These are phyloP conservation scores for Debaryomyces hansenii DNA, from an alignment of 805 yeast genomes.

Conservation along the genomic window DNA sequence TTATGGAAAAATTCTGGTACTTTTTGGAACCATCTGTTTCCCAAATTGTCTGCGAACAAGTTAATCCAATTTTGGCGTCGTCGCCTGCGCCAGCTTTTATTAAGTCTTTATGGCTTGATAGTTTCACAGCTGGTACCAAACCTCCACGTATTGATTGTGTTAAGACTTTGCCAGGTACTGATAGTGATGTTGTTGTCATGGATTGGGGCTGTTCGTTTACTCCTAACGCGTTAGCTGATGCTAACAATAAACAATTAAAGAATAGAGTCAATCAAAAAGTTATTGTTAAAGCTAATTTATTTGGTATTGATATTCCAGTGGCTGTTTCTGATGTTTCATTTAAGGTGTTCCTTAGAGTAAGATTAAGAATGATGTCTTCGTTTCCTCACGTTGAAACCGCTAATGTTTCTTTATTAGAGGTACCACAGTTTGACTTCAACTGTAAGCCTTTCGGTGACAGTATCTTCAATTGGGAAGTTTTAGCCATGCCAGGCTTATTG, in stretches of 20 bases:
- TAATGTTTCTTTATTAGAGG: slow-evolving; percentile 78
- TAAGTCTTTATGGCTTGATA: slow-evolving; percentile 79
- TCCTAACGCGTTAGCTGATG: slow-evolving; percentile 86
- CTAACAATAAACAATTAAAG: slow-evolving; percentile 80
- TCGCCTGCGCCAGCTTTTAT: slow-evolving; percentile 81
- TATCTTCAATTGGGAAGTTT: slow-evolving; percentile 82
- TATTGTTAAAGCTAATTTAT: slow-evolving; percentile 74
- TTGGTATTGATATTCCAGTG: slow-evolving; percentile 81
- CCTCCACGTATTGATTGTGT: slow-evolving; percentile 93
- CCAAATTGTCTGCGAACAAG: slow-evolving; percentile 81
- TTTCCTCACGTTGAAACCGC: slow-evolving; percentile 95
- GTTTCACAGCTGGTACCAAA: slow-evolving; percentile 90
- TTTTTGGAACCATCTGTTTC: slow-evolving; percentile 87
- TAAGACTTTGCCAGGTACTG: slow-evolving; percentile 87
- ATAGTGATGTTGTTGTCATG: slow-evolving; percentile 92
- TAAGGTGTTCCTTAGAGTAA: slow-evolving; percentile 68
- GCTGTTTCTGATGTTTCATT: slow-evolving; percentile 79
- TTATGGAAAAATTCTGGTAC: slow-evolving; percentile 89
- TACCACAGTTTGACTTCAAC: slow-evolving; percentile 86
- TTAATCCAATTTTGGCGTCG: slow-evolving; percentile 77
- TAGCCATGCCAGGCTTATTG: slow-evolving; percentile 83
- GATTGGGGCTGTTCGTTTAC: slow-evolving; percentile 93
- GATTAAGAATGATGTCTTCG: slow-evolving; percentile 84
- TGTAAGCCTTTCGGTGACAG: slow-evolving; percentile 76
- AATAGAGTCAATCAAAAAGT: slow-evolving; percentile 81